Conservation (phyloP, 768 basidiomycete species). For the Inosperma sp. region DNA sequence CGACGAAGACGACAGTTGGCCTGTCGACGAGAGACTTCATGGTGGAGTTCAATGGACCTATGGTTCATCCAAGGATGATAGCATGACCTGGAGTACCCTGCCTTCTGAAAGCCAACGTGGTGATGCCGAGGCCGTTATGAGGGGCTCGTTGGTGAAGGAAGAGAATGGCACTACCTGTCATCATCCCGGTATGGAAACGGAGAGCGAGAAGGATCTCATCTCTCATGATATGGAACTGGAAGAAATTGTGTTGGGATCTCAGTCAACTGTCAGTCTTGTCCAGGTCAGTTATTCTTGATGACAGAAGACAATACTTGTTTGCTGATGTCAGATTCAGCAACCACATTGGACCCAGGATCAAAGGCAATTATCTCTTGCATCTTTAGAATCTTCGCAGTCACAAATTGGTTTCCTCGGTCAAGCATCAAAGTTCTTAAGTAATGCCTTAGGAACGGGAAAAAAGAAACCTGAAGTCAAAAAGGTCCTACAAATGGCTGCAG, state of each 20-base stretch:
- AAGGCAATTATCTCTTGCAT: constrained; percentile 54
- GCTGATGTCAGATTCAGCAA: constrained; percentile 11
- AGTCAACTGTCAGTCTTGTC: constrained; percentile 36
- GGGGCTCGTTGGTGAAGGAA: constrained; percentile 15
- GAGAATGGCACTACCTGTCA: constrained; percentile 6
- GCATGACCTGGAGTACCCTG: constrained; percentile 70
- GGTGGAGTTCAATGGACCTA: constrained; percentile 60
- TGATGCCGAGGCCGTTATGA: constrained; percentile 33
- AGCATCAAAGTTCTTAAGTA: constrained; percentile 64
- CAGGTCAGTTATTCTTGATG: constrained; percentile 35
- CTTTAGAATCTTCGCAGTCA: constrained; percentile 44
- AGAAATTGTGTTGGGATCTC: constrained; percentile 37
- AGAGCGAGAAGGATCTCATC: constrained; percentile 31
- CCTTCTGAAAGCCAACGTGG: constrained; percentile 54
- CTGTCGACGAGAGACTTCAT: constrained; percentile 59
- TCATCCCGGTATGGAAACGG: constrained; percentile 35
- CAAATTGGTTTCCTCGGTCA: constrained; percentile 64
- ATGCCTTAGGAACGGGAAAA: constrained; percentile 62
- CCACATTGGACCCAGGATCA: constrained; percentile 33
- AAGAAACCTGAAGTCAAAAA: constrained; percentile 80
- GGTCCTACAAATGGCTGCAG: constrained; percentile 70
- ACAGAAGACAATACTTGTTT: constrained; percentile 6
- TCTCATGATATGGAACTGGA: constrained; percentile 36
- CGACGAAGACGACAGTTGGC: constrained; percentile 74
- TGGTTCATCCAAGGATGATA: constrained; percentile 57